Evolutionary conservation across 1,284 basidiomycete species (phyloP).

Genomic region (Moesziomyces sp.): DNA sequence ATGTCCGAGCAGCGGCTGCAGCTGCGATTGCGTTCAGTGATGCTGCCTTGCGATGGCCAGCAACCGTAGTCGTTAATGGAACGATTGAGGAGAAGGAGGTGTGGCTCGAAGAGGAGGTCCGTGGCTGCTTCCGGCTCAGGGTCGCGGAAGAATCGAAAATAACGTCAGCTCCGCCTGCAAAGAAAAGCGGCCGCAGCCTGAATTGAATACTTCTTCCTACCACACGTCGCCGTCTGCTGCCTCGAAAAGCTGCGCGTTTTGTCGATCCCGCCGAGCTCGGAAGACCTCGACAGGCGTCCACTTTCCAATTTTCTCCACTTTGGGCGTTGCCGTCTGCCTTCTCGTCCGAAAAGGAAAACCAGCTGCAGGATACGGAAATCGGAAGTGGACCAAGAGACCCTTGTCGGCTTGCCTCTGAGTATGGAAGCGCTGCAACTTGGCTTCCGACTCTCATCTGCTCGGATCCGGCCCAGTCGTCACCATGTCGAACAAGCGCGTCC

Average conservation of each 20-base stretch:
- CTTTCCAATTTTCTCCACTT: constrained; percentile 19
- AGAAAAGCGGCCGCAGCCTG: not conserved
- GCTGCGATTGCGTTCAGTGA: too few relatives aligned
- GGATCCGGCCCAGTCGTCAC: not conserved
- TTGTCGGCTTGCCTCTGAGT: not conserved
- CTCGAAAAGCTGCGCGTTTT: not conserved
- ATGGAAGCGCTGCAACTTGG: too few relatives aligned
- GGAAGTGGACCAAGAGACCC: constrained; percentile 24
- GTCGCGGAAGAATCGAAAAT: constrained; percentile 16
- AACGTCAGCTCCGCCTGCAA: constrained; percentile 20
- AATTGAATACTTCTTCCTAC: constrained; percentile 9
- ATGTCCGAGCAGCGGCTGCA: not conserved
- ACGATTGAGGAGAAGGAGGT: too few relatives aligned
- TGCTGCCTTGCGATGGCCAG: not conserved
- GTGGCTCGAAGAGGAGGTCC: not conserved
- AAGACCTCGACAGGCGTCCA: constrained; percentile 6
- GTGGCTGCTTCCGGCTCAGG: constrained; percentile 14
- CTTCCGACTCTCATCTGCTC: not conserved
- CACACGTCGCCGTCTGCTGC: not conserved
- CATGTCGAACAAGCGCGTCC: constrained; percentile 47
- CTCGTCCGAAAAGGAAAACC: constrained; percentile 23
- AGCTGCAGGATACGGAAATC: constrained; percentile 13
- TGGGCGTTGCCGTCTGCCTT: not conserved
- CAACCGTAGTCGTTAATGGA: too few relatives aligned
- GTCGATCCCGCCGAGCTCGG: constrained; percentile 19